These are phyloP conservation scores for Pleoardoris graminearum DNA, from an alignment of 2,329 filamentous ascomycete genomes.

Conservation along the genomic window DNA sequence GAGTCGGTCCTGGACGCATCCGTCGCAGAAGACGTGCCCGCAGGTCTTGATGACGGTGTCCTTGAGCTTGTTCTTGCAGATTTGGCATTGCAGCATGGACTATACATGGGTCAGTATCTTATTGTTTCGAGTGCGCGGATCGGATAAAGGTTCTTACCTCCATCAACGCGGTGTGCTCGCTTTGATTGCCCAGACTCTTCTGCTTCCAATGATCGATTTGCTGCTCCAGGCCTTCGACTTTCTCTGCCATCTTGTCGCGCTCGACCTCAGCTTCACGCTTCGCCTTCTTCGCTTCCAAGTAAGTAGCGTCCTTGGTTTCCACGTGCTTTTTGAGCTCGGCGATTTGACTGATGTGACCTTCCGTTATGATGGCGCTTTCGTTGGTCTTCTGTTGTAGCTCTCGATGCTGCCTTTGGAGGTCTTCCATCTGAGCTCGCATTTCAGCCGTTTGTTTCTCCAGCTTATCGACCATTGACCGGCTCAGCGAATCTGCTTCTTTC, in stretches of 20 bases:
- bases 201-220: constrained; percentile 84
- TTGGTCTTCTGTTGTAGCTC: constrained; percentile 71
- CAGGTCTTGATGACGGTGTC: constrained; percentile 92
- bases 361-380: constrained; percentile 70
- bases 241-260: constrained; percentile 75
- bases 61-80: constrained; percentile 92
- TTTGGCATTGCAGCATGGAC: constrained; percentile 79
- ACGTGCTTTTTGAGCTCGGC: constrained; percentile 74
- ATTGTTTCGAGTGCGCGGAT: too few relatives aligned
- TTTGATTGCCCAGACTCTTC: constrained; percentile 79
- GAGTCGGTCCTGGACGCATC: constrained; percentile 87
- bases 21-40: constrained; percentile 90
- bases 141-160: too few relatives aligned
- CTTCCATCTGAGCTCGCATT: constrained; percentile 75
- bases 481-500: constrained; percentile 84
- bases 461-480: constrained; percentile 74
- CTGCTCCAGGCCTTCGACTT: constrained; percentile 77
- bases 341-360: constrained; percentile 75
- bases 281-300: constrained; percentile 64
- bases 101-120: constrained; percentile 14
- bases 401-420: constrained; percentile 71
- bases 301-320: constrained; percentile 72
- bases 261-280: constrained; percentile 69
- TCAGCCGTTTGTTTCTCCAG: constrained; percentile 90
- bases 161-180: constrained; percentile 81